These are phyloP conservation scores for Tuber borchii DNA, from an alignment of 495 filamentous ascomycete genomes.

Conservation along the genomic window DNA sequence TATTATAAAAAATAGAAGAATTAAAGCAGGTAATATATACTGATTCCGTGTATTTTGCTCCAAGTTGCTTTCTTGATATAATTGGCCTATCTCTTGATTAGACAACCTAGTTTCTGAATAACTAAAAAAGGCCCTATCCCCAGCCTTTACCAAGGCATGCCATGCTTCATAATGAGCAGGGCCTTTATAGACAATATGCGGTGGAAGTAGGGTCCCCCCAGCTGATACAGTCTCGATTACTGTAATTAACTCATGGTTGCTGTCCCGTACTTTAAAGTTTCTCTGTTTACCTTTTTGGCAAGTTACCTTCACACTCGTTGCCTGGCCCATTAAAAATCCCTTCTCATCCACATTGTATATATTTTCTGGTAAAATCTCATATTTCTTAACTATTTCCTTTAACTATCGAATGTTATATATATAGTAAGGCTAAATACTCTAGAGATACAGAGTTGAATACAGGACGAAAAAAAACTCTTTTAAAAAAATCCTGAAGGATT, in stretches of 20 bases:
- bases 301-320: not conserved
- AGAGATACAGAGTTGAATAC: too few species aligned
- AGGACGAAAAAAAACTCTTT: not conserved
- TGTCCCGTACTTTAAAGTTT: not conserved
- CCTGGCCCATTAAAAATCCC: too few species aligned
- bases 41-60: not conserved
- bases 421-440: too few species aligned
- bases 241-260: not conserved
- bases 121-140: slow-evolving; percentile 8
- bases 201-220: not conserved
- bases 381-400: too few species aligned
- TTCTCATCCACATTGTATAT: not conserved
- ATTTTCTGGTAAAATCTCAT: not conserved
- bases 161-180: slow-evolving; percentile 8
- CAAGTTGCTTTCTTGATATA: slow-evolving; percentile 9
- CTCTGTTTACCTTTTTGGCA: not conserved
- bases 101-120: slow-evolving; percentile 29
- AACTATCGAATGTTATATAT: too few species aligned
- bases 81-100: slow-evolving; percentile 30
- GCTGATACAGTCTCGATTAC: slow-evolving; percentile 11
- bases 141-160: slow-evolving; percentile 5
- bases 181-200: slow-evolving; percentile 9
- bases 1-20: slow-evolving; percentile 18
- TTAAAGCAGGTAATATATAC: too few species aligned
- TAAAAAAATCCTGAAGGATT: slow-evolving; percentile 7